Evolutionary conservation across 176 grass and related monocot genomes (phyloP), one percentile per base, ranked within the genome.

Genomic region (Oryza brachyantha): DNA sequence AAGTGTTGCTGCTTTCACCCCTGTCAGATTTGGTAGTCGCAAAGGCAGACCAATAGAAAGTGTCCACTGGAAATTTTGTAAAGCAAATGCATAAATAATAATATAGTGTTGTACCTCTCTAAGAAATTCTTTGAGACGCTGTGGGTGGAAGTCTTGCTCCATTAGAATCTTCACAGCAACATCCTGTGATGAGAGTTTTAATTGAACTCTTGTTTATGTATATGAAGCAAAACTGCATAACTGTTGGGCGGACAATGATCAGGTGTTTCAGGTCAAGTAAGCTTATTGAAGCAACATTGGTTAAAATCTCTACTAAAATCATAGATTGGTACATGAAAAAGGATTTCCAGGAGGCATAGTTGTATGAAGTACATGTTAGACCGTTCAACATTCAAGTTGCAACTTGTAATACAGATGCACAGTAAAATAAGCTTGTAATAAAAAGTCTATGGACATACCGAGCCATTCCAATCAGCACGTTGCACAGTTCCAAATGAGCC

Each of bases 401-500:
- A 55, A 72, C 38, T 21, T 29, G 42, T 72, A 72, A 52, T 24
- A 72, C 16, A 50, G 7, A 50, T 19, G 46, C 5, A 57, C 8
- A 81, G 1, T 35, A 70, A 75, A 79, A 48, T 13, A 42, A 75
- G 16, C 2, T 68, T 52, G 39, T 25, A 57, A 19, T 78, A 39
- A 63, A 62, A 74, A 16, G n/a, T 32, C n/a, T n/a, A 32, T 2
- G 68, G n/a, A 80, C 90, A 84, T 93, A 97, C 93, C 61, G 88
- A 97, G 68, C 65, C 88, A 89, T 93, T 75, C 93, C 93, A 97
- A 84, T 97, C 93, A 39, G 93, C 93, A 85, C 76, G 93, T 61
- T 93, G 90, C 41, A 97, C 93, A 73, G 90, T 97, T 55, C 93
- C 93, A 88, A 97, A 97, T 48, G 93, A 97, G 66, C 93, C 93